Evolutionary conservation across 2,329 filamentous ascomycete genomes (phyloP), one percentile per base, ranked within the genome.

Genomic region (Cordyceps sp.): DNA sequence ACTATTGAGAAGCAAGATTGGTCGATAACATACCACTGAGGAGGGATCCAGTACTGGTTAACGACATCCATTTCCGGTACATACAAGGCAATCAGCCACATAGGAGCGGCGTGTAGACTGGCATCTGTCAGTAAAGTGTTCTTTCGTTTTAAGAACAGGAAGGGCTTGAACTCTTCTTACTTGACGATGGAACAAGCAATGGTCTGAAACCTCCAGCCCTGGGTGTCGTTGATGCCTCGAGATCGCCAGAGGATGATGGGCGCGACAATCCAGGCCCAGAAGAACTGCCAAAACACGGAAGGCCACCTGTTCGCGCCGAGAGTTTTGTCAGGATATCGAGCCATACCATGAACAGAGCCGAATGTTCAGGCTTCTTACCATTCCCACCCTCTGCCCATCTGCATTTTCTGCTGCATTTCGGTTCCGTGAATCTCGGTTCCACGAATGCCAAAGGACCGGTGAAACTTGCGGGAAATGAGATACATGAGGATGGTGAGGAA

Each of bases 151-250:
- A 18, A 1, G 17, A 10, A 10, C 12, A 6, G 10, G 14, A 13
- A 2, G 26, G 6, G 49, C 54, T n/a, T n/a, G n/a, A n/a, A n/a
- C n/a, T n/a, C n/a, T n/a, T n/a, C n/a, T 36, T 44, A 64, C 60
- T 55, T 57, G 22, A 61, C 54, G 30, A 65, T 40, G 38, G 56
- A 58, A 48, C 61, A 67, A 4, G 52, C 55, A 26, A 72, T 66
- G 21, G 73, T 79, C 46, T 78, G 74, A 6, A 66, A 45, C 10
- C 73, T 61, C 75, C 75, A 80, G 34, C 73, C 68, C 42, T 78
- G 70, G 6, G 72, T 73, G 44, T 80, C 75, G 20, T 61, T 61
- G 40, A 80, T 69, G 16, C 61, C 54, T 7, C 73, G 62, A 24
- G 73, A 65, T 40, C 66, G 62, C 62, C 66, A 78, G 4, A 79